Evolutionary conservation across 2,329 filamentous ascomycete genomes (phyloP).

Genomic region (Tolypocladium endophyticum): DNA sequence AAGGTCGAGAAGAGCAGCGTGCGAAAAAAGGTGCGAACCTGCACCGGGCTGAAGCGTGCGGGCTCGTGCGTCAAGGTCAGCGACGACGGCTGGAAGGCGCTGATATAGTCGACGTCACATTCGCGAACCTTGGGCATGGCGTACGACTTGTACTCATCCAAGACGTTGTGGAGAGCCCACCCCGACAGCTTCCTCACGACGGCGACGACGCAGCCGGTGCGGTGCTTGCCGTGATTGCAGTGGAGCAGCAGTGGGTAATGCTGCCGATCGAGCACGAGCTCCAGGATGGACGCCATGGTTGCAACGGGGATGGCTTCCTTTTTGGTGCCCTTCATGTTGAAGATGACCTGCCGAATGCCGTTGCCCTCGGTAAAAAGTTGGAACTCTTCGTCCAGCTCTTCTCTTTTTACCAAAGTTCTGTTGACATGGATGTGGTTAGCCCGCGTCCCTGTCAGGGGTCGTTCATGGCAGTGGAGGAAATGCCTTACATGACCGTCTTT

Average conservation of each 20-base stretch:
- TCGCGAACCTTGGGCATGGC: conserved; percentile 50
- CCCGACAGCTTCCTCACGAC: conserved; percentile 64
- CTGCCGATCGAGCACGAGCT: conserved; percentile 56
- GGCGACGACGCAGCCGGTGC: conserved; percentile 81
- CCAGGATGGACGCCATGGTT: conserved; percentile 61
- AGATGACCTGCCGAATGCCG: conserved; percentile 61
- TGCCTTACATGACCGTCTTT: conserved; percentile 66
- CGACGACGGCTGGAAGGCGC: conserved; percentile 33
- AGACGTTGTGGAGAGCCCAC: conserved; percentile 50
- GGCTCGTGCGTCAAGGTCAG: conserved; percentile 12
- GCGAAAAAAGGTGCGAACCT: conserved; percentile 29
- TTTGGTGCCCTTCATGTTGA: conserved; percentile 83
- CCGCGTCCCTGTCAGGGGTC: not conserved
- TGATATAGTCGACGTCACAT: conserved; percentile 49
- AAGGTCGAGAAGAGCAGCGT: conserved; percentile 30
- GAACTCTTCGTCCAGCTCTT: conserved; percentile 41
- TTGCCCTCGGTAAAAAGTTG: conserved; percentile 53
- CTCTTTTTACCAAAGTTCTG: conserved; percentile 55
- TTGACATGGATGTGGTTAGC: conserved; percentile 5
- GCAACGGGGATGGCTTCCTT: conserved; percentile 57
- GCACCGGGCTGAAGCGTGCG: conserved; percentile 11
- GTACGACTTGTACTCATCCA: conserved; percentile 65
- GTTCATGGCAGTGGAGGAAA: conserved; percentile 1
- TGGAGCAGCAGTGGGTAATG: conserved; percentile 80
- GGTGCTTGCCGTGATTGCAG: conserved; percentile 91